Percentiles rank a stretch among this genome's conserved stretches.
These are phyloP conservation scores for Yamadazyma buinensis DNA, from an alignment of 1,139 yeast species.

Conservation along the genomic window DNA sequence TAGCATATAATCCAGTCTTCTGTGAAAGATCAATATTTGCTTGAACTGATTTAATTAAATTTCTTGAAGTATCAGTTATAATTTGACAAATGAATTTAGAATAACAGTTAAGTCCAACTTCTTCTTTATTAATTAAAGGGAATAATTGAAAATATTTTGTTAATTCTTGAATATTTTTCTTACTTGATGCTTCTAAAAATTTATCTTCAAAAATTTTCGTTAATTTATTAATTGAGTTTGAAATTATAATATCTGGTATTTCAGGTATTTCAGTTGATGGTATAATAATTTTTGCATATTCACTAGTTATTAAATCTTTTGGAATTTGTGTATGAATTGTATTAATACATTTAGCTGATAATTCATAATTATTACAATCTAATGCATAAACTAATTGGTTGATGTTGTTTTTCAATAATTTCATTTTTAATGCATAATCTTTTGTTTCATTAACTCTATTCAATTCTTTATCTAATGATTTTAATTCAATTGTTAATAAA, in stretches of 20 bases:
- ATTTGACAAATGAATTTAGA: constrained; percentile 83
- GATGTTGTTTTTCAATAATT: constrained; percentile 58
- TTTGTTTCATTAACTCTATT: constrained; percentile 62
- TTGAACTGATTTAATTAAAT: constrained; percentile 42
- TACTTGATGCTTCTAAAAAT: constrained; percentile 67
- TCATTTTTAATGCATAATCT: constrained; percentile 62
- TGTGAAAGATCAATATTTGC: constrained; percentile 23
- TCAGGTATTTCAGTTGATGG: constrained; percentile 92
- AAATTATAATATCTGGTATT: constrained; percentile 56
- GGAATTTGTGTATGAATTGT: constrained; percentile 54
- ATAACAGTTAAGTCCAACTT: constrained; percentile 73
- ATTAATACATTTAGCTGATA: constrained; percentile 64
- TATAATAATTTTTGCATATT: constrained; percentile 77
- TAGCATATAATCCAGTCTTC: constrained; percentile 54
- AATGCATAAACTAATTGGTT: constrained; percentile 68
- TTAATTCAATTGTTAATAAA: constrained; percentile 64
- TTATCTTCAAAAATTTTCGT: constrained; percentile 55
- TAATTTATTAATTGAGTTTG: constrained; percentile 56
- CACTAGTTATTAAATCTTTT: constrained; percentile 49
- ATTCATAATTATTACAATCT: constrained; percentile 63
- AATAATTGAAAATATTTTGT: constrained; percentile 81
- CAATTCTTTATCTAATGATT: constrained; percentile 68
- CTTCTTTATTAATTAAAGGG: constrained; percentile 76
- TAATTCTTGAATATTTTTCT: constrained; percentile 62
- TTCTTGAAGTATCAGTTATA: constrained; percentile 73